Evolutionary conservation across 768 basidiomycete genomes (phyloP).

Genomic region (Hygrocybe coccinea): DNA sequence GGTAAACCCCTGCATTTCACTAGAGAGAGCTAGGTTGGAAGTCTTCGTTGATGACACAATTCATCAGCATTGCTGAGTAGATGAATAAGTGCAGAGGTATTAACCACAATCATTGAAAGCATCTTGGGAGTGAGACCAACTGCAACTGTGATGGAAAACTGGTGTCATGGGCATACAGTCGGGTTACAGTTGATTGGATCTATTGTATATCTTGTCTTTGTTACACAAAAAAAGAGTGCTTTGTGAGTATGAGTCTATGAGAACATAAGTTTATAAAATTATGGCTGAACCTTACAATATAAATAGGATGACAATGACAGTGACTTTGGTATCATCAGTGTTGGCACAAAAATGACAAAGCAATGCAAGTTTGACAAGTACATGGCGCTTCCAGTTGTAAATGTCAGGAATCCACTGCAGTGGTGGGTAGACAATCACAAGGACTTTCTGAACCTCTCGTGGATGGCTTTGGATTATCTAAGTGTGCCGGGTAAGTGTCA

Average conservation of each 20-base stretch:
- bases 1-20: too few species aligned
- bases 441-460: slow-evolving; percentile 25
- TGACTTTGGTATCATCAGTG: slow-evolving; percentile 16
- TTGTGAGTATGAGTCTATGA: neutral
- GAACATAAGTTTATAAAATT: slow-evolving; percentile 4
- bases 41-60: too few species aligned
- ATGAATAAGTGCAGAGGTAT: too few species aligned
- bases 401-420: slow-evolving; percentile 17
- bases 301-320: too few species aligned
- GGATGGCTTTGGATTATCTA: slow-evolving; percentile 34
- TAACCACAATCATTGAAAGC: too few species aligned
- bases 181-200: slow-evolving; percentile 34
- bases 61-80: too few species aligned
- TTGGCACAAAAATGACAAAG: slow-evolving; percentile 11
- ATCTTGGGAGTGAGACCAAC: too few species aligned
- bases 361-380: slow-evolving; percentile 27
- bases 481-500: slow-evolving; percentile 23
- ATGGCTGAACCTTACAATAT: neutral
- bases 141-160: too few species aligned
- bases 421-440: slow-evolving; percentile 27
- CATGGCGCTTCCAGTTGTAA: slow-evolving; percentile 21
- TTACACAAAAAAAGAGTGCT: neutral
- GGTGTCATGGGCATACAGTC: too few species aligned
- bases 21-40: too few species aligned
- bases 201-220: too few species aligned